Evolutionary conservation across 345 rosid genomes (phyloP).

Genomic region (Salix koriyanagi): DNA sequence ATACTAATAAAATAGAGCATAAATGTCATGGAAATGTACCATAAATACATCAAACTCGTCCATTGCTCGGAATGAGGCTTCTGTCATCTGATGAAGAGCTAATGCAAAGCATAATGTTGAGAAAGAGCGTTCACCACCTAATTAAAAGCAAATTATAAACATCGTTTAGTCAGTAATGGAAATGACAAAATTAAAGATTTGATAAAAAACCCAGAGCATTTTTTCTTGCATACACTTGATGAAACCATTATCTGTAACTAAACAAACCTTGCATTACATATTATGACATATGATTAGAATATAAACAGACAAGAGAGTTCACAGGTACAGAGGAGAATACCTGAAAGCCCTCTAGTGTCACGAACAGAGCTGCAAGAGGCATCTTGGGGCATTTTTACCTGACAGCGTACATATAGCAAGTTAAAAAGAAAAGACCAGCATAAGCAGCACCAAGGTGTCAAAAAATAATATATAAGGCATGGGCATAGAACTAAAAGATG

Average conservation of each 20-base stretch:
- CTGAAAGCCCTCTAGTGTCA: conserved; percentile 96
- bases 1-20: not conserved
- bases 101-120: conserved; percentile 91
- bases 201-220: not conserved
- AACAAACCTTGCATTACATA: not conserved
- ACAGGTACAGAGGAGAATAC: conserved; percentile 28
- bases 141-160: conserved; percentile 13
- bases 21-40: conserved; percentile 34
- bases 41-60: conserved; percentile 98
- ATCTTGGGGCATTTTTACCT: conserved; percentile 99
- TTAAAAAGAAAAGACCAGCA: not conserved
- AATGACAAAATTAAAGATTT: too few species aligned
- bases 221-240: not conserved
- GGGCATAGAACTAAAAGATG: not conserved
- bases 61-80: conserved; percentile 96
- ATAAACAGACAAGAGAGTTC: not conserved
- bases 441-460: not conserved
- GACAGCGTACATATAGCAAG: conserved; percentile 10
- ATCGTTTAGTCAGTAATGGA: not conserved
- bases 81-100: conserved; percentile 91
- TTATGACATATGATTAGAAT: too few species aligned
- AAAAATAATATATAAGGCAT: not conserved
- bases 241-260: not conserved
- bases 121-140: conserved; percentile 98
- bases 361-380: conserved; percentile 66